Percentiles rank a stretch among this genome's conserved stretches.
Conservation (phyloP, 352 stramenopile genomes). For the Globisporangium spiculum region DNA sequence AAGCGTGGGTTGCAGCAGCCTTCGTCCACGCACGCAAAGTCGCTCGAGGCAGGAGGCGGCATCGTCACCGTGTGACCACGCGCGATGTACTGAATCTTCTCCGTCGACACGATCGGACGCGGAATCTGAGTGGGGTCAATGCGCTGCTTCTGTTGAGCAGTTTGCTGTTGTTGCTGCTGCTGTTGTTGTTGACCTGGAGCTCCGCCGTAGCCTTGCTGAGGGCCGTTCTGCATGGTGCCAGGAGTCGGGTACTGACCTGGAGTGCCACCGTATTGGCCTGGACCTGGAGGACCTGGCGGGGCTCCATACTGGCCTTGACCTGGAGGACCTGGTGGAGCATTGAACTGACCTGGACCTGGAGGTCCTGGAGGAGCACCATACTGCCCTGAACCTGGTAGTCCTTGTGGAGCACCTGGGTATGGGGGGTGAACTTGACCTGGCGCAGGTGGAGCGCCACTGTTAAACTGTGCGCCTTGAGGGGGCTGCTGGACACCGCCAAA, state of each 20-base stretch:
- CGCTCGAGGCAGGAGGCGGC: slow-evolving; percentile 68
- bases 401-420: slow-evolving; percentile 18
- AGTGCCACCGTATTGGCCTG: slow-evolving; percentile 8
- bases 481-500: slow-evolving; percentile 18
- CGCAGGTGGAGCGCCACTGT: slow-evolving; percentile 1
- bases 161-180: slow-evolving; percentile 34
- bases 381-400: slow-evolving; percentile 15
- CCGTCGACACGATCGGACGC: slow-evolving; percentile 61
- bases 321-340: background rate
- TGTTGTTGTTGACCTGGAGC: slow-evolving; percentile 15
- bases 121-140: slow-evolving; percentile 89
- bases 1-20: slow-evolving; percentile 88
- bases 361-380: slow-evolving; percentile 8
- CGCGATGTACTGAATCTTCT: slow-evolving; percentile 73
- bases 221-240: slow-evolving; percentile 11
- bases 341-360: background rate
- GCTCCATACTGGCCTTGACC: background rate
- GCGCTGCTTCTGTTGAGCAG: slow-evolving; percentile 57
- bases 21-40: slow-evolving; percentile 84
- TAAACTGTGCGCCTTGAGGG: slow-evolving; percentile 8
- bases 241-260: slow-evolving; percentile 16
- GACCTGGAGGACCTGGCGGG: slow-evolving; percentile 8
- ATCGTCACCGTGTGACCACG: slow-evolving; percentile 82
- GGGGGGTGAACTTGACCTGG: slow-evolving; percentile 8
- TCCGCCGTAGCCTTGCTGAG: slow-evolving; percentile 14